Percentiles rank a stretch among this genome's conserved stretches.
Evolutionary conservation across 305 asterid genomes (phyloP).

Genomic region (Euphrasia arctica): DNA sequence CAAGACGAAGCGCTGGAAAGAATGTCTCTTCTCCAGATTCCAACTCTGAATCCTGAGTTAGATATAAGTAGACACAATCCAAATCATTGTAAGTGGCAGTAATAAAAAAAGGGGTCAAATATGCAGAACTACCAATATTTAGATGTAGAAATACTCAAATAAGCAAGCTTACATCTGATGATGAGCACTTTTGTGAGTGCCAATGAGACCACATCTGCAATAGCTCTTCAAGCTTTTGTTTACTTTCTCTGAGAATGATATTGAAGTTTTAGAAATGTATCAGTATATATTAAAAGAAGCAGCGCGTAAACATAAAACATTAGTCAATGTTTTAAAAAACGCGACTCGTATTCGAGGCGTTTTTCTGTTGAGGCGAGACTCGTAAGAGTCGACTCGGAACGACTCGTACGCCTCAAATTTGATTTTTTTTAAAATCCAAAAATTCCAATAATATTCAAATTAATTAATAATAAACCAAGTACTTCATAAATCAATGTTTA

Average conservation of each 20-base stretch:
- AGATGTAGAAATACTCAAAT: not conserved
- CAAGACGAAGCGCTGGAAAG: constrained; percentile 85
- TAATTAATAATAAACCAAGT: no score
- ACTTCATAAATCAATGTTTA: no score
- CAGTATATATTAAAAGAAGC: constrained; percentile 15
- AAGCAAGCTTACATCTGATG: constrained; percentile 49
- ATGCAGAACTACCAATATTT: constrained; percentile 13
- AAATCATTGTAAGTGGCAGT: constrained; percentile 19
- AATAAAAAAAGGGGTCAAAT: constrained; percentile 18
- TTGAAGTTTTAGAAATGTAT: constrained; percentile 21
- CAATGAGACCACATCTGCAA: constrained; percentile 88
- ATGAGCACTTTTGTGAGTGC: constrained; percentile 66
- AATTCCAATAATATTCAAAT: no score
- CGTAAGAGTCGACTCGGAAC: no score
- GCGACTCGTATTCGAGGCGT: no score
- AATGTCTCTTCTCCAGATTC: constrained; percentile 89
- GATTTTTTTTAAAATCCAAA: no score
- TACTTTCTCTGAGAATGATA: constrained; percentile 68
- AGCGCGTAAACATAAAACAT: not conserved
- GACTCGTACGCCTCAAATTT: no score
- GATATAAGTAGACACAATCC: constrained; percentile 26
- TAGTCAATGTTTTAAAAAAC: no score
- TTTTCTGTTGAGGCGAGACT: no score
- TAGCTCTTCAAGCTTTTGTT: constrained; percentile 79
- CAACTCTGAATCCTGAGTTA: constrained; percentile 59